A percentile compares a stretch with the other conserved stretches of the same genome.
Evolutionary conservation across 73 alveolate genomes (phyloP).

Genomic region (Paramecium primaurelia): DNA sequence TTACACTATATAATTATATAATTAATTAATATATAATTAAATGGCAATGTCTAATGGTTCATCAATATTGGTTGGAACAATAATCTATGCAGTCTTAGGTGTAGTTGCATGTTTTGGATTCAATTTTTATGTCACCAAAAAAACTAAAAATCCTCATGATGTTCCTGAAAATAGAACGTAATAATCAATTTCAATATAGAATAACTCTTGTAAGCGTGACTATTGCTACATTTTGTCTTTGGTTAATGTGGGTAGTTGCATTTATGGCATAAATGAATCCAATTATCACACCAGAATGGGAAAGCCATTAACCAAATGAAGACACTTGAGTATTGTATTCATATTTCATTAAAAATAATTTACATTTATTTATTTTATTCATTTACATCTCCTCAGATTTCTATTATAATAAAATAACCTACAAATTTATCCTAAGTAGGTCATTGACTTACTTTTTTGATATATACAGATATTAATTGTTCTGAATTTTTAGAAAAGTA

Average conservation of each 20-base stretch:
- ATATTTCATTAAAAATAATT: not conserved
- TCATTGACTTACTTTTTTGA: too few species aligned
- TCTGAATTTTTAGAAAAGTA: too few species aligned
- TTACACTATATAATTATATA: not conserved
- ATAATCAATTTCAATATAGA: not conserved
- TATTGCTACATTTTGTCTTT: constrained; percentile 33
- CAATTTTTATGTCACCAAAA: not conserved
- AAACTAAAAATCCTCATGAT: constrained; percentile 38
- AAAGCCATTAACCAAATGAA: not conserved
- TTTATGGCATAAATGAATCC: constrained; percentile 49
- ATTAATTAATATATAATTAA: not conserved
- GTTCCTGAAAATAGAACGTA: constrained; percentile 47
- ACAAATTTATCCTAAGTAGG: too few species aligned
- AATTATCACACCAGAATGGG: constrained; percentile 12
- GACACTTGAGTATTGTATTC: not conserved
- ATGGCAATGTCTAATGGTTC: not conserved
- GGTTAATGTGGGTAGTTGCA: constrained; percentile 52
- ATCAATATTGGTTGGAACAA: constrained; percentile 26
- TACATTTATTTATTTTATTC: too few species aligned
- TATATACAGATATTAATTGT: too few species aligned
- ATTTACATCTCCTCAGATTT: too few species aligned
- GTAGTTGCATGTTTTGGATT: constrained; percentile 18
- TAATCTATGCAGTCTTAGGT: not conserved
- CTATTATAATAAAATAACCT: too few species aligned
- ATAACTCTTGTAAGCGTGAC: constrained; percentile 24